phyloP scores from a whole-genome alignment of 768 basidiomycete species.

The Amanita muscaria region DNA sequence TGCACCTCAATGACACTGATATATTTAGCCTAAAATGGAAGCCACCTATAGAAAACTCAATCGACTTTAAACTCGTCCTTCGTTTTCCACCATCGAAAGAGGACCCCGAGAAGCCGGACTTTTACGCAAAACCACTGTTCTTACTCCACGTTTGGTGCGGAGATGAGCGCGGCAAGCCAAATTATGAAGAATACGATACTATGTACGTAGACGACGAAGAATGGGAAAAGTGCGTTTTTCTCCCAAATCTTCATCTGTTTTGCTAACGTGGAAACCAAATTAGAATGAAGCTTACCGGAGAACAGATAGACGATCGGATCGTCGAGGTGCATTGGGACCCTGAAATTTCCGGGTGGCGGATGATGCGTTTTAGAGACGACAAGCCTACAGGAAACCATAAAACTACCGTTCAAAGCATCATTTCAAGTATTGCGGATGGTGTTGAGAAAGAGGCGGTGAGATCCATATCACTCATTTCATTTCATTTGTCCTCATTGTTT shows the following conservation, averaged over 20 bases:
- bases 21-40: constrained; percentile 92
- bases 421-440: constrained; percentile 88
- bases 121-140: constrained; percentile 79
- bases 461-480: constrained; percentile 9
- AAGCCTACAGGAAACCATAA: constrained; percentile 89
- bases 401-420: constrained; percentile 77
- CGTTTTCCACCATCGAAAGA: constrained; percentile 69
- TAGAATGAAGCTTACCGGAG: constrained; percentile 76
- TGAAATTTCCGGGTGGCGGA: constrained; percentile 59
- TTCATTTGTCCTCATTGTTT: neutral
- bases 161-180: constrained; percentile 40
- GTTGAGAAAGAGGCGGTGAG: constrained; percentile 82
- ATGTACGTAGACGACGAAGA: constrained; percentile 83
- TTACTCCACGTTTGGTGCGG: constrained; percentile 79
- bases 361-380: constrained; percentile 92
- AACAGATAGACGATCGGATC: constrained; percentile 89
- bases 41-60: constrained; percentile 93
- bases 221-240: constrained; percentile 84
- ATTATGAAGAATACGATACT: constrained; percentile 78
- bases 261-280: neutral
- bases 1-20: constrained; percentile 9
- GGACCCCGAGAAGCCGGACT: constrained; percentile 60
- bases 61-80: constrained; percentile 95
- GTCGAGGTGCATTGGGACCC: constrained; percentile 92
- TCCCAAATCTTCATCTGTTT: neutral